A percentile compares a stretch with the other conserved stretches of the same genome.
Conservation (phyloP, 306 rosid genomes). For the Quillaja saponaria region DNA sequence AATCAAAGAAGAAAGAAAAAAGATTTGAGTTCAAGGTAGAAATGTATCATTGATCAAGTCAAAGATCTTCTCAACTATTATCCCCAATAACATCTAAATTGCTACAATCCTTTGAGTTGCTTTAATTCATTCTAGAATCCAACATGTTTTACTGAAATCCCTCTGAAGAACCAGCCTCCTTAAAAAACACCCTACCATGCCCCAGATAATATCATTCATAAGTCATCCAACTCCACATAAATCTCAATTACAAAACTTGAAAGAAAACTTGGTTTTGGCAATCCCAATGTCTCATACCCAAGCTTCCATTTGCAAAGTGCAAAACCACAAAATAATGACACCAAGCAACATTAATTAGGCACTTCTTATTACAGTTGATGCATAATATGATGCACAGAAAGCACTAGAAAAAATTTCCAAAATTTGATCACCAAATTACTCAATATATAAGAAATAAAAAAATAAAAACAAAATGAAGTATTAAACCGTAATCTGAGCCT, state of each 20-base stretch:
- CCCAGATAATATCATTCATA: neutral
- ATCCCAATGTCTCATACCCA: slow-evolving; percentile 7
- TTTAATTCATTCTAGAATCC: slow-evolving; percentile 17
- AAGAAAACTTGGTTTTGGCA: neutral
- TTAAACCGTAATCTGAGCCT: no score
- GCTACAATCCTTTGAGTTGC: neutral
- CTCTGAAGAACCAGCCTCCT: slow-evolving; percentile 3
- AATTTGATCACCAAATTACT: slow-evolving; percentile 8
- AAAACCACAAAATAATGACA: slow-evolving; percentile 1
- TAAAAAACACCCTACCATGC: neutral
- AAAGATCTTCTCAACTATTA: slow-evolving; percentile 1
- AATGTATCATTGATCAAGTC: neutral
- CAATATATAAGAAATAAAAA: neutral
- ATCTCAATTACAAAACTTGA: neutral
- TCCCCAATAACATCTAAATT: slow-evolving; percentile 1
- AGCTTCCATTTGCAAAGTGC: slow-evolving; percentile 12
- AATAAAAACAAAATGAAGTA: no score
- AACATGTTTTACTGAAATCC: slow-evolving; percentile 1
- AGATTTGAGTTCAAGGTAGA: no score
- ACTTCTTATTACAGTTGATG: no score
- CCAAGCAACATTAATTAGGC: no score
- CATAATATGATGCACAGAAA: neutral
- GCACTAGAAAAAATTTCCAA: neutral
- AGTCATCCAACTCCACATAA: slow-evolving; percentile 10
- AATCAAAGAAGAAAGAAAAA: no score